These are phyloP conservation scores for Cladophialophora psammophila DNA, from an alignment of 2,329 filamentous ascomycete genomes.

Conservation along the genomic window DNA sequence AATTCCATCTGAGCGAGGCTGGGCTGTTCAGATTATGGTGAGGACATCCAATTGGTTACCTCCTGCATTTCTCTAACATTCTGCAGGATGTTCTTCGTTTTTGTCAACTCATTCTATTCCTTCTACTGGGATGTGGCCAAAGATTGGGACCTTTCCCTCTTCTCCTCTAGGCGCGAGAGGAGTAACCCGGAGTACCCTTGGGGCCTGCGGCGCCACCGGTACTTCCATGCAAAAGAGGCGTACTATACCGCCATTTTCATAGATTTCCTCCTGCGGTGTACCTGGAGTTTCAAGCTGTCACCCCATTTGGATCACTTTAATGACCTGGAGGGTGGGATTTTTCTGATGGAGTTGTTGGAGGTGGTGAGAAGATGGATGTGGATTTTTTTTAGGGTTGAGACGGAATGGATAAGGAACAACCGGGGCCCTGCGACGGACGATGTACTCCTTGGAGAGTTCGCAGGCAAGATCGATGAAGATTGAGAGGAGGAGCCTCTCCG, in stretches of 20 bases:
- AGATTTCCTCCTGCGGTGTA: conserved; percentile 83
- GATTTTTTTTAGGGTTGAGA: conserved; percentile 37
- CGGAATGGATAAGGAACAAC: conserved; percentile 58
- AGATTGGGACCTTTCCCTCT: conserved; percentile 93
- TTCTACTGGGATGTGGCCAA: conserved; percentile 98
- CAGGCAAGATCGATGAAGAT: conserved; percentile 70
- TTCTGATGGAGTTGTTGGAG: conserved; percentile 84
- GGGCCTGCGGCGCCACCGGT: conserved; percentile 76
- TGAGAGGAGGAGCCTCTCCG: conserved; percentile 37
- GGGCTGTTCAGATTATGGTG: conserved; percentile 64
- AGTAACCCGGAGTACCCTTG: conserved; percentile 72
- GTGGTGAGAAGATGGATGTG: conserved; percentile 91
- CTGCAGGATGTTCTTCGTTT: conserved; percentile 72
- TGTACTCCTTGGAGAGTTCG: conserved; percentile 76
- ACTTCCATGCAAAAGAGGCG: conserved; percentile 73
- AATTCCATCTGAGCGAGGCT: conserved; percentile 62
- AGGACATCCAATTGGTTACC: conserved; percentile 33
- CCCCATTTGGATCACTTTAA: conserved; percentile 82
- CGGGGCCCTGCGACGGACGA: conserved; percentile 68
- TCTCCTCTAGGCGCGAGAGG: conserved; percentile 67
- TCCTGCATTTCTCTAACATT: conserved; percentile 25
- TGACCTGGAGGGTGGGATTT: conserved; percentile 88
- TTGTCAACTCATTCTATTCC: conserved; percentile 88
- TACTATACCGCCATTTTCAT: conserved; percentile 84
- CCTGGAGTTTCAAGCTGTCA: conserved; percentile 88